Evolutionary conservation across 2,329 filamentous ascomycete species (phyloP).

Genomic region (Bipolaris sorokiniana): DNA sequence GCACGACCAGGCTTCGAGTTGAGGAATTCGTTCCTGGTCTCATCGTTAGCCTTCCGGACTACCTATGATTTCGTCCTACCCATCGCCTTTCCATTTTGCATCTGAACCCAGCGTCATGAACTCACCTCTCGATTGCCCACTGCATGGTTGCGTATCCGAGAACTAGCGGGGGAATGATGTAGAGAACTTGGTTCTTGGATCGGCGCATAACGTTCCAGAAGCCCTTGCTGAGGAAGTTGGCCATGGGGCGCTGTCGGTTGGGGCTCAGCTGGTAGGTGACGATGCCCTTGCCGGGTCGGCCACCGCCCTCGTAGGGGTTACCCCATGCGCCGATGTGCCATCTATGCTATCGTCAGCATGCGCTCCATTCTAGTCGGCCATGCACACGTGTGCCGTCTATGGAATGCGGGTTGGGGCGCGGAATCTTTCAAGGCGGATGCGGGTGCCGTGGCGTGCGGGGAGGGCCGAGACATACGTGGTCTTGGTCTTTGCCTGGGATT

Average conservation of each 20-base stretch:
- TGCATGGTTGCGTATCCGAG: constrained; percentile 81
- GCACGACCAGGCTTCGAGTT: constrained; percentile 78
- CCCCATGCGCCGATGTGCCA: constrained; percentile 49
- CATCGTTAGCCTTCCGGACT: constrained; percentile 7
- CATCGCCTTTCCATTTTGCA: background rate
- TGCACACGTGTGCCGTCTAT: constrained; percentile 11
- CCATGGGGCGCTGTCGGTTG: constrained; percentile 89
- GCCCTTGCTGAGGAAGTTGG: constrained; percentile 77
- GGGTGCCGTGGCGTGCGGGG: constrained; percentile 1
- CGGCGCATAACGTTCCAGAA: constrained; percentile 96
- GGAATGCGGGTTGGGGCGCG: constrained; percentile 13
- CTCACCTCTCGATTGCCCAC: constrained; percentile 91
- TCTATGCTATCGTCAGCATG: constrained; percentile 31
- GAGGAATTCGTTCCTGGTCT: constrained; percentile 74
- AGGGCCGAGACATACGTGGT: constrained; percentile 34
- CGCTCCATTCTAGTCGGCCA: constrained; percentile 7
- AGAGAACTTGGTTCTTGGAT: constrained; percentile 84
- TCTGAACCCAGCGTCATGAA: constrained; percentile 20
- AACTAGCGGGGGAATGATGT: constrained; percentile 80
- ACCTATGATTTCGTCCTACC: background rate
- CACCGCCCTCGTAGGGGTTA: constrained; percentile 49
- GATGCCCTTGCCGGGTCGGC: constrained; percentile 64
- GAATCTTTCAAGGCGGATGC: constrained; percentile 5
- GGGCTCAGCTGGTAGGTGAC: constrained; percentile 76
- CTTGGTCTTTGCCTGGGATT: constrained; percentile 36